These are phyloP conservation scores for Bipolaris victoriae DNA, from an alignment of 2,329 filamentous ascomycete species.

Conservation along the genomic window DNA sequence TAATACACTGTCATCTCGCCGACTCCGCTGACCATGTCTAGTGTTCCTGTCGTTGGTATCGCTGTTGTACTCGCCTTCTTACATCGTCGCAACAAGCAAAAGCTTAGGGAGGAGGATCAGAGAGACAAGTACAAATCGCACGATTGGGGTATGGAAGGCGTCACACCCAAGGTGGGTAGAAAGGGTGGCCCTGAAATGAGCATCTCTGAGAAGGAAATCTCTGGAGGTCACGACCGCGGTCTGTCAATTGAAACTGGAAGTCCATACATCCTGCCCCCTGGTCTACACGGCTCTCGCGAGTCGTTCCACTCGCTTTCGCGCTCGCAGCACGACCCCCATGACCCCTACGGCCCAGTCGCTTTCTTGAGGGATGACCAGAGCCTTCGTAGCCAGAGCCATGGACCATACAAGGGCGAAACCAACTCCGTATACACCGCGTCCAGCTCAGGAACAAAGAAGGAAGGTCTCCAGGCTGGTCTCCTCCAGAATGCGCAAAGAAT, in stretches of 20 bases:
- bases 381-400: slow-evolving; percentile 41
- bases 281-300: slow-evolving; percentile 77
- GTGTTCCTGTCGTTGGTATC: slow-evolving; percentile 75
- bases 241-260: slow-evolving; percentile 71
- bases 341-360: slow-evolving; percentile 76
- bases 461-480: slow-evolving; percentile 57
- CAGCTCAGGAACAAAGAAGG: slow-evolving; percentile 54
- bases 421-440: slow-evolving; percentile 61
- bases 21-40: slow-evolving; percentile 51
- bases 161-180: slow-evolving; percentile 44
- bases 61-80: slow-evolving; percentile 73
- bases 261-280: slow-evolving; percentile 92
- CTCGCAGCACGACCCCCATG: slow-evolving; percentile 74
- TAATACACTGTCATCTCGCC: neutral
- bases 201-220: slow-evolving; percentile 60
- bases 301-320: slow-evolving; percentile 86
- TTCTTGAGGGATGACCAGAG: slow-evolving; percentile 59
- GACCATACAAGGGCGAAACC: slow-evolving; percentile 45
- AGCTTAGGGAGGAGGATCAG: slow-evolving; percentile 75
- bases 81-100: slow-evolving; percentile 77
- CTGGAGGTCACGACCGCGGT: slow-evolving; percentile 52
- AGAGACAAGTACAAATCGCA: slow-evolving; percentile 88
- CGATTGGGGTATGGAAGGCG: slow-evolving; percentile 81
- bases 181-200: slow-evolving; percentile 58
- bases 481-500: slow-evolving; percentile 64